These are phyloP conservation scores for Sporisorium exsertum DNA, from an alignment of 1,284 basidiomycete genomes.

Conservation along the genomic window DNA sequence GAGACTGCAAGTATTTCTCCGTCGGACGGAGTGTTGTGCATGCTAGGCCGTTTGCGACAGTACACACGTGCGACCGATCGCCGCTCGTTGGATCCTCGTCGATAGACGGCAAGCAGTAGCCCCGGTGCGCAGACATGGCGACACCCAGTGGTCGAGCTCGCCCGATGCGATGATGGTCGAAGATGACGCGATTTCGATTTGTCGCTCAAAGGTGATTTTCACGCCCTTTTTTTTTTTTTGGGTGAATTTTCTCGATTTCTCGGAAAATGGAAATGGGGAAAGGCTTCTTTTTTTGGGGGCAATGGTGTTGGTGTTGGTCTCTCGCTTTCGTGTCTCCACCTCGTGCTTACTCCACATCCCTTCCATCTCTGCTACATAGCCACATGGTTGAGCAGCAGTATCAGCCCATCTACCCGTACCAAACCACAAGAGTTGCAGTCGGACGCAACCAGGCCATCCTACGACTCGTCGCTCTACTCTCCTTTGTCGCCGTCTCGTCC, in stretches of 20 bases:
- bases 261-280: constrained; percentile 3
- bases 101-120: no score
- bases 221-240: no score
- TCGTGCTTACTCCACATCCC: not conserved
- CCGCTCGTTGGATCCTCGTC: no score
- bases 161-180: not conserved
- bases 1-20: not conserved
- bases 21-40: not conserved
- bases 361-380: not conserved
- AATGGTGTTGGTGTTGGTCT: constrained; percentile 1
- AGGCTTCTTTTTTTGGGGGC: not conserved
- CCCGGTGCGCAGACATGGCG: no score
- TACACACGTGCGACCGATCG: not conserved
- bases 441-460: constrained; percentile 27
- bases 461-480: constrained; percentile 29
- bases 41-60: not conserved
- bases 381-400: constrained; percentile 33
- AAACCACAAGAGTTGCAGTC: constrained; percentile 22
- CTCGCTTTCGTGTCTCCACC: not conserved
- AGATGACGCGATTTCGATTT: no score
- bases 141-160: no score
- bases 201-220: no score
- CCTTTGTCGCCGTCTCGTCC: constrained; percentile 32
- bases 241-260: not conserved
- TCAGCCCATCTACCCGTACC: constrained; percentile 35